Evolutionary conservation across 768 basidiomycete species (phyloP).

Genomic region (Coprinopsis sp.): DNA sequence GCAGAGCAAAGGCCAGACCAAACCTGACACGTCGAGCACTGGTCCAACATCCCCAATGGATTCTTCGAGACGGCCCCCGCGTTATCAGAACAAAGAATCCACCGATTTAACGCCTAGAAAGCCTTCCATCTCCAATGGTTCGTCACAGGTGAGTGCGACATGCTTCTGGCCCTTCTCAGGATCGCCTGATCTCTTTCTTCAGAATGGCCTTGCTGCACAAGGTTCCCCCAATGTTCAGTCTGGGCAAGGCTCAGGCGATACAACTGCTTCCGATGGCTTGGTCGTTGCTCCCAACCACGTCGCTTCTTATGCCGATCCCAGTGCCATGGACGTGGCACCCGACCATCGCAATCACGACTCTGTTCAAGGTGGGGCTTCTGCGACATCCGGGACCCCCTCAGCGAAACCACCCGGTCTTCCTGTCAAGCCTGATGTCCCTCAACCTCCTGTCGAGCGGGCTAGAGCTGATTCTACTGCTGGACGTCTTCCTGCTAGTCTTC

Average conservation of each 20-base stretch:
- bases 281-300: background rate
- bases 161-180: no score
- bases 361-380: background rate
- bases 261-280: no score
- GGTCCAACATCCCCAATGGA: constrained; percentile 8
- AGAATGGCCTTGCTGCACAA: no score
- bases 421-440: background rate
- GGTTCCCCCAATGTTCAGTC: no score
- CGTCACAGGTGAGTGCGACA: background rate
- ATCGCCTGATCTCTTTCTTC: no score
- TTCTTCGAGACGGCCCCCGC: constrained; percentile 9
- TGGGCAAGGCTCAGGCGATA: background rate
- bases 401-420: background rate
- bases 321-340: background rate
- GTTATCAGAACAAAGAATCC: constrained; percentile 10
- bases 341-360: background rate
- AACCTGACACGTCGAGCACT: background rate
- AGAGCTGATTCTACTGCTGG: background rate
- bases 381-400: no score
- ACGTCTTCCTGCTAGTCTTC: background rate
- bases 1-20: background rate
- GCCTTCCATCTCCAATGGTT: background rate
- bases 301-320: background rate
- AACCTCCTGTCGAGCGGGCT: background rate
- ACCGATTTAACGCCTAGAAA: background rate